These are phyloP conservation scores for Brettanomyces sp. DNA, from an alignment of 805 yeast species.

Conservation along the genomic window DNA sequence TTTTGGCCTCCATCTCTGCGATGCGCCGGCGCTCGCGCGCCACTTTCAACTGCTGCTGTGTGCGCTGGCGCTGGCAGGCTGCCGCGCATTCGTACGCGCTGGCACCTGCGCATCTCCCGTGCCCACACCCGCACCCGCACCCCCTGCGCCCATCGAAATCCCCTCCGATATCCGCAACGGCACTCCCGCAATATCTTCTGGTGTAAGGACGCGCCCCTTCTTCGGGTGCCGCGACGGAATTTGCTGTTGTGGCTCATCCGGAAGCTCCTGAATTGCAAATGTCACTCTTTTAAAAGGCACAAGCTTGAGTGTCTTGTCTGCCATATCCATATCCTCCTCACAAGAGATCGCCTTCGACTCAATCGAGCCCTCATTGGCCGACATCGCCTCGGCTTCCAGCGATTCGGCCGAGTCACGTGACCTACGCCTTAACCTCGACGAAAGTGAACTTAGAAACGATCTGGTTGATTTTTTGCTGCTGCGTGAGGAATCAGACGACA, in stretches of 20 bases:
- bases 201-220: conserved; percentile 46
- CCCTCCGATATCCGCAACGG: conserved; percentile 63
- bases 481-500: background rate
- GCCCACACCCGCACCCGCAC: conserved; percentile 11
- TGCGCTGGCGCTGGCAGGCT: background rate
- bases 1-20: conserved; percentile 51
- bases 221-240: conserved; percentile 48
- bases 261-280: conserved; percentile 40
- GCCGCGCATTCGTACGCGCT: conserved; percentile 19
- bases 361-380: conserved; percentile 1
- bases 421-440: conserved; percentile 23
- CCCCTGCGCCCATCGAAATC: conserved; percentile 12
- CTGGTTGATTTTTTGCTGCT: conserved; percentile 7
- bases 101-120: conserved; percentile 4
- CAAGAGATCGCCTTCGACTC: background rate
- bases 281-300: conserved; percentile 36
- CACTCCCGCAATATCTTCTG: conserved; percentile 57
- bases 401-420: conserved; percentile 6
- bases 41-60: conserved; percentile 5
- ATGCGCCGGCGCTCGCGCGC: conserved; percentile 53
- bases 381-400: conserved; percentile 1
- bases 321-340: background rate
- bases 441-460: conserved; percentile 24
- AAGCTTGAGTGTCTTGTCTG: conserved; percentile 13
- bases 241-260: conserved; percentile 52